Percentiles rank a stretch among this genome's conserved stretches.
These are phyloP conservation scores for Tolypocladium tundrense DNA, from an alignment of 2,329 filamentous ascomycete genomes.

Conservation along the genomic window DNA sequence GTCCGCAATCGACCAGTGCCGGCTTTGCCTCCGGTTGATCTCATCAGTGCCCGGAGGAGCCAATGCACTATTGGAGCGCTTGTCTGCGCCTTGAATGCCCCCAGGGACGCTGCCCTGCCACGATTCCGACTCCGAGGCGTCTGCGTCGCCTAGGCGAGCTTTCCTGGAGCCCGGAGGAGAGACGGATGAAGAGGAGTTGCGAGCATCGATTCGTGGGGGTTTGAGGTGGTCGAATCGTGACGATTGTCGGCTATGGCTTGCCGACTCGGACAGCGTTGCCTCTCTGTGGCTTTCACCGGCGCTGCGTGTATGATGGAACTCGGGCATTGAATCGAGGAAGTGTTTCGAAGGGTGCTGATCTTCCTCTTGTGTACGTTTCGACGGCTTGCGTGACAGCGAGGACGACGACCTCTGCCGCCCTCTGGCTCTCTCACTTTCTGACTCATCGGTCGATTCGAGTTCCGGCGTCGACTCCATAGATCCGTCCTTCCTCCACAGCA, in stretches of 20 bases:
- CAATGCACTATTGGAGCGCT: constrained; percentile 23
- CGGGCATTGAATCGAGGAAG: constrained; percentile 42
- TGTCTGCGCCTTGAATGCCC: constrained; percentile 20
- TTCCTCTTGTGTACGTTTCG: constrained; percentile 19
- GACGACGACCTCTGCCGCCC: constrained; percentile 27
- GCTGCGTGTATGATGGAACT: constrained; percentile 27
- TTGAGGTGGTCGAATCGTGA: constrained; percentile 37
- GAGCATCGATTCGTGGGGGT: constrained; percentile 37
- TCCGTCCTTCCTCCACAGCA: constrained; percentile 45
- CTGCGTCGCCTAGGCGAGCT: constrained; percentile 16
- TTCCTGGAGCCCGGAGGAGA: constrained; percentile 18
- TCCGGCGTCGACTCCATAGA: constrained; percentile 23
- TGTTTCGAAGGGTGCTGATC: constrained; percentile 27
- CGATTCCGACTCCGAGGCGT: constrained; percentile 29
- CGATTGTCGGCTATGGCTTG: constrained; percentile 25
- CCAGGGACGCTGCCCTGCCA: constrained; percentile 17
- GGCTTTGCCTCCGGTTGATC: constrained; percentile 15
- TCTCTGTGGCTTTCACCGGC: constrained; percentile 8
- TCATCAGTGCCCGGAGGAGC: constrained; percentile 14
- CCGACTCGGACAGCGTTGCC: constrained; percentile 4
- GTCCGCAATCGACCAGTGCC: constrained; percentile 44
- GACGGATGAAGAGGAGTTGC: constrained; percentile 27
- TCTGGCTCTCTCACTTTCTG: constrained; percentile 32
- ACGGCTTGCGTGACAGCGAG: constrained; percentile 23
- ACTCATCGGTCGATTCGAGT: constrained; percentile 35